A percentile compares a stretch with the other conserved stretches of the same genome.
phyloP scores from a whole-genome alignment of 2,329 filamentous ascomycete species.

The Aspergillus sp. region DNA sequence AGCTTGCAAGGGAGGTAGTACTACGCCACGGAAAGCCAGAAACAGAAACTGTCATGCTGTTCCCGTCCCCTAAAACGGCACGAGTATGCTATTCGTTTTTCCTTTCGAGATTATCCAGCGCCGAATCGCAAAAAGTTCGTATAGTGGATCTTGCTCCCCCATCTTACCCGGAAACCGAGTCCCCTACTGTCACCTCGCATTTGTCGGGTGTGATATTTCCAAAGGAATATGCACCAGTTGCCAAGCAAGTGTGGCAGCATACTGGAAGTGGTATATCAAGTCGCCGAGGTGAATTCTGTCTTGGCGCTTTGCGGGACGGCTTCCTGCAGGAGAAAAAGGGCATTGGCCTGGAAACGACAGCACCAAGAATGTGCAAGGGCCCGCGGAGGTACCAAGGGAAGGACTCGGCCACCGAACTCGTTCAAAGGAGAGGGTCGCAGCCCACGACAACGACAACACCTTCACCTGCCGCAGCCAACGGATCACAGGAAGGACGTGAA shows the following conservation, averaged over 20 bases:
- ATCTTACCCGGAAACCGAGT: conserved; percentile 64
- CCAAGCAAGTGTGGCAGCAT: conserved; percentile 98
- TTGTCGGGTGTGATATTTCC: conserved; percentile 73
- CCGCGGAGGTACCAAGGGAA: conserved; percentile 76
- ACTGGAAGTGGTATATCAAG: conserved; percentile 90
- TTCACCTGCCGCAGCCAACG: conserved; percentile 22
- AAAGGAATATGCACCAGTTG: conserved; percentile 63
- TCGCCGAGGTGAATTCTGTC: conserved; percentile 85
- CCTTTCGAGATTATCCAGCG: conserved; percentile 35
- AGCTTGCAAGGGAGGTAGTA: conserved; percentile 68
- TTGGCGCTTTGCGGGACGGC: conserved; percentile 69
- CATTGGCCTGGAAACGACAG: conserved; percentile 19
- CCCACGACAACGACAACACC: conserved; percentile 38
- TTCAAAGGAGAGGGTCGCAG: conserved; percentile 35
- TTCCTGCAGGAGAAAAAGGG: conserved; percentile 56
- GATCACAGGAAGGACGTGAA: conserved; percentile 56
- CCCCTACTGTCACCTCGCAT: conserved; percentile 56
- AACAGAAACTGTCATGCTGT: conserved; percentile 71
- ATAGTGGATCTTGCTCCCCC: conserved; percentile 53
- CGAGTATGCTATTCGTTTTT: conserved; percentile 74
- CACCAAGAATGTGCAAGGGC: conserved; percentile 59
- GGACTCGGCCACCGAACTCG: conserved; percentile 50
- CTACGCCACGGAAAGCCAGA: conserved; percentile 55
- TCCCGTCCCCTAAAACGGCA: conserved; percentile 72
- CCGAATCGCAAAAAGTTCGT: conserved; percentile 51